Conservation (phyloP, 768 basidiomycete genomes). For the Phylloporus arenicola region DNA sequence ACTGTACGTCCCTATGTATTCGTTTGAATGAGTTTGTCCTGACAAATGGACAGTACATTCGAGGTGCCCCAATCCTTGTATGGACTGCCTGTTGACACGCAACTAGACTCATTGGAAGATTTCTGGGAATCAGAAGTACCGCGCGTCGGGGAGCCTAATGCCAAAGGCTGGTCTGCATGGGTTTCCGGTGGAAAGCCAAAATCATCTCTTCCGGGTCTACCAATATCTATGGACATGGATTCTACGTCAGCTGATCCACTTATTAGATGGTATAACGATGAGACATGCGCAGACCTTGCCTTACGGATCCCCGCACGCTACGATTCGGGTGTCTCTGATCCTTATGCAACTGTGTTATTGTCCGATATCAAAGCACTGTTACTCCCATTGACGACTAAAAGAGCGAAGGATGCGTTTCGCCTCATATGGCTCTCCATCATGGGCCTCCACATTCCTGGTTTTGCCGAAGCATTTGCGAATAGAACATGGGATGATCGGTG, state of each 20-base stretch:
- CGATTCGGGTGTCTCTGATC: slow-evolving; percentile 50
- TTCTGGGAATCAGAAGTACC: slow-evolving; percentile 82
- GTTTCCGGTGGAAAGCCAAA: slow-evolving; percentile 40
- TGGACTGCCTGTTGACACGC: slow-evolving; percentile 39
- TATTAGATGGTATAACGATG: slow-evolving; percentile 57
- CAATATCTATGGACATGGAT: slow-evolving; percentile 16
- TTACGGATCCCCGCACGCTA: slow-evolving; percentile 50
- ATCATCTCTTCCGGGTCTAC: slow-evolving; percentile 1
- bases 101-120: slow-evolving; percentile 60
- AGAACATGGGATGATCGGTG: slow-evolving; percentile 66
- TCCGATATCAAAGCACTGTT: slow-evolving; percentile 62
- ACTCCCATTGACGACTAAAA: slow-evolving; percentile 38
- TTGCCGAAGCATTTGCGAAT: slow-evolving; percentile 39
- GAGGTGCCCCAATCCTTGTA: slow-evolving; percentile 45
- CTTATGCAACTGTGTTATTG: slow-evolving; percentile 69
- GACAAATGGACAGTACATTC: slow-evolving; percentile 45
- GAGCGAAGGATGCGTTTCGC: slow-evolving; percentile 54
- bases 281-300: slow-evolving; percentile 43
- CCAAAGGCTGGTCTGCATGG: slow-evolving; percentile 70
- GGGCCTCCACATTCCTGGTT: slow-evolving; percentile 69
- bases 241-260: slow-evolving; percentile 53
- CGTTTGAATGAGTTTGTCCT: slow-evolving; percentile 2
- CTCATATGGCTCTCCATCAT: slow-evolving; percentile 64
- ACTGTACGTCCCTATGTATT: slow-evolving; percentile 44
- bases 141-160: slow-evolving; percentile 64